Conservation (phyloP, 2,329 filamentous ascomycete genomes). For the Penicillium verrucosum region DNA sequence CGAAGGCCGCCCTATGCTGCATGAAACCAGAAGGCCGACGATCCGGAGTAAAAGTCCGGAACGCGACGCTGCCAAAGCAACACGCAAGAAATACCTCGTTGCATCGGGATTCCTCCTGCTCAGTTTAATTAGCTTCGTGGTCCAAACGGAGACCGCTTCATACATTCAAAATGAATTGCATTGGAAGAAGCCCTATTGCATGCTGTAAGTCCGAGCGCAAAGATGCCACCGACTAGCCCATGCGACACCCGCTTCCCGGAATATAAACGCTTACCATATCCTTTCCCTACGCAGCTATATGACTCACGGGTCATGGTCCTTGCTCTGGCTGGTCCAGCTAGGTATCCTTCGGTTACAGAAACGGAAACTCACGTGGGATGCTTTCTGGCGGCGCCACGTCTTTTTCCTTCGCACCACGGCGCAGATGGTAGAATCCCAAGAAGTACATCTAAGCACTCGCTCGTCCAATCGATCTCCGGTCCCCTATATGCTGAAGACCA, state of each 20-base stretch:
- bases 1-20: constrained; percentile 40
- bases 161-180: constrained; percentile 89
- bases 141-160: constrained; percentile 93
- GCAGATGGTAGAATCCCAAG: constrained; percentile 81
- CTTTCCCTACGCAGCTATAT: constrained; percentile 57
- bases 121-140: constrained; percentile 80
- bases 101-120: constrained; percentile 79
- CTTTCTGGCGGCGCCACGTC: constrained; percentile 77
- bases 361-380: constrained; percentile 71
- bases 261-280: constrained; percentile 16
- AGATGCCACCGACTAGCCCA: constrained; percentile 1
- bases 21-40: constrained; percentile 58
- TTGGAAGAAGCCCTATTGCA: constrained; percentile 99
- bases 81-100: constrained; percentile 79
- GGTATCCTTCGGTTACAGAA: constrained; percentile 76
- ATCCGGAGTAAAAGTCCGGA: constrained; percentile 77
- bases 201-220: constrained; percentile 63
- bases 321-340: constrained; percentile 85
- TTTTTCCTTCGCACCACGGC: constrained; percentile 63
- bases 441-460: constrained; percentile 58
- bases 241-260: background rate
- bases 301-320: constrained; percentile 88
- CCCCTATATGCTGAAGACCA: constrained; percentile 75
- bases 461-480: constrained; percentile 50
- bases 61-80: constrained; percentile 59